phyloP scores from a whole-genome alignment of 257 asterid genomes.

The Solanum tarijense region DNA sequence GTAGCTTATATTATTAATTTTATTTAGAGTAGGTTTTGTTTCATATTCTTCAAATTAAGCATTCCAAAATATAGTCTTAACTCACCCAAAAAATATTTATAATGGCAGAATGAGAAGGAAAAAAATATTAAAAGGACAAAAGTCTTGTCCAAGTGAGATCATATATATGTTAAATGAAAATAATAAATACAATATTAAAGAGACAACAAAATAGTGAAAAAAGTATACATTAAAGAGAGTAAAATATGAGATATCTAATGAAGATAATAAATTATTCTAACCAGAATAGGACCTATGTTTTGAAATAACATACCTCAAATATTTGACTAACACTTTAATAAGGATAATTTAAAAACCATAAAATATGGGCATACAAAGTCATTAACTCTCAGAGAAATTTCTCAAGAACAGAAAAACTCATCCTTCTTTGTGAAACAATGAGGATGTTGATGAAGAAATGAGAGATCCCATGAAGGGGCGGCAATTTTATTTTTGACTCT shows the following conservation, averaged over 20 bases:
- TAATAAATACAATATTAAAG: neutral
- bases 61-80: no score
- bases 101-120: no score
- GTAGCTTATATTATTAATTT: no score
- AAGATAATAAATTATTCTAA: neutral
- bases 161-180: neutral
- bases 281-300: neutral
- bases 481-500: neutral
- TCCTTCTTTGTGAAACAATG: neutral
- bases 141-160: neutral
- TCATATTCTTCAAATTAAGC: no score
- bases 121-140: neutral
- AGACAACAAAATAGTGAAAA: neutral
- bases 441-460: neutral
- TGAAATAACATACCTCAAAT: neutral
- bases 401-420: neutral
- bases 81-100: no score
- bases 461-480: neutral
- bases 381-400: neutral
- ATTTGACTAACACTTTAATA: neutral
- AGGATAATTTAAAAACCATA: neutral
- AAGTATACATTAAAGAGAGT: neutral
- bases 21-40: no score
- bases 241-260: neutral
- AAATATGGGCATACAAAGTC: neutral